Percentiles rank a stretch among this genome's conserved stretches.
phyloP scores from a whole-genome alignment of 2,329 filamentous ascomycete genomes.

The Trichoderma koningiopsis region DNA sequence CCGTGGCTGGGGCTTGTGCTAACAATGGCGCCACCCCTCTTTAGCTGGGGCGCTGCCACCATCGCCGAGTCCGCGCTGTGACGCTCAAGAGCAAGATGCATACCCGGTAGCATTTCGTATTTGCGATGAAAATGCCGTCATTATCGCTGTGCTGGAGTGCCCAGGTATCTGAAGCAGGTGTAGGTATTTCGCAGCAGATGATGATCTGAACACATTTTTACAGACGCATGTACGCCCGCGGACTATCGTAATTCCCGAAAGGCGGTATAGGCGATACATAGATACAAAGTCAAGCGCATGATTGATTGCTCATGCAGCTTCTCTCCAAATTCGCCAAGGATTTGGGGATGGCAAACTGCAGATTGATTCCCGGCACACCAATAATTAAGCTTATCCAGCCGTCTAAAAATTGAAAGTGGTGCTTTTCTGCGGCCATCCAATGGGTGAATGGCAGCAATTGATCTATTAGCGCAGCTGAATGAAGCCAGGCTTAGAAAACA shows the following conservation, averaged over 20 bases:
- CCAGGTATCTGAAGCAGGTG: not conserved
- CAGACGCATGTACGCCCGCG: not conserved
- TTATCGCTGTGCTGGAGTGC: not conserved
- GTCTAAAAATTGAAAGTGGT: not conserved
- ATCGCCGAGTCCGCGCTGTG: not conserved
- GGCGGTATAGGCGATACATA: not conserved
- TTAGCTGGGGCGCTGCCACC: not conserved
- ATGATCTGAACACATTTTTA: not conserved
- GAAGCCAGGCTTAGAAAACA: not conserved
- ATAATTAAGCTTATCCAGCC: constrained; percentile 15
- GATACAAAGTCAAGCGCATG: not conserved
- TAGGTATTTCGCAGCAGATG: not conserved
- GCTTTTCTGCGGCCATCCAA: not conserved
- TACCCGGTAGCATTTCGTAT: not conserved
- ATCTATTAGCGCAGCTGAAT: not conserved
- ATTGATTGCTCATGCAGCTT: not conserved
- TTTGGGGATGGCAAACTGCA: not conserved
- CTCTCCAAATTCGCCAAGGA: not conserved
- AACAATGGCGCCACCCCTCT: not conserved
- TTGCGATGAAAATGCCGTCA: not conserved
- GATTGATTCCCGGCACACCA: constrained; percentile 4
- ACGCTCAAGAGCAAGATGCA: not conserved
- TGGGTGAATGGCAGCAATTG: not conserved
- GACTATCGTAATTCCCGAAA: constrained; percentile 12
- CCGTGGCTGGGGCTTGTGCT: not conserved